phyloP scores from a whole-genome alignment of 257 asterid species.

The Ehretia macrophylla region DNA sequence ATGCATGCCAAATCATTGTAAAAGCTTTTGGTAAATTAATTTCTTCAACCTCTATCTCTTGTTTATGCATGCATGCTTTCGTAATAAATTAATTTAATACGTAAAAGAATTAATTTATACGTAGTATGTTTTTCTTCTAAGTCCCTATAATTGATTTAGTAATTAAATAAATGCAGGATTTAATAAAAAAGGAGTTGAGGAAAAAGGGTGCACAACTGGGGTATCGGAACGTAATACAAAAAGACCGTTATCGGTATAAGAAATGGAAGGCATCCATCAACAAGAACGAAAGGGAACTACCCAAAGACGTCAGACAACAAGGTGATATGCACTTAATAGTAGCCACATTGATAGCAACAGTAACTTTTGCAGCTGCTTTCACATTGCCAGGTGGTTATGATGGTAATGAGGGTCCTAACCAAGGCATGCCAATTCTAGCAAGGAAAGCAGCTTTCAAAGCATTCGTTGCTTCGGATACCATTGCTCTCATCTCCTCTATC shows the following conservation, averaged over 20 bases:
- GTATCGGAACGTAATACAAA: neutral
- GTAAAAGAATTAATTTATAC: too few species aligned
- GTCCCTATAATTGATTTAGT: too few species aligned
- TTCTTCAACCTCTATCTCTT: too few species aligned
- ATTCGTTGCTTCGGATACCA: neutral
- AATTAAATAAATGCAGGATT: too few species aligned
- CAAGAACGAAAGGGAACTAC: neutral
- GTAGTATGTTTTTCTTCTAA: too few species aligned
- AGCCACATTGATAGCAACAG: constrained; percentile 7
- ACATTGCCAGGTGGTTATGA: constrained; percentile 12
- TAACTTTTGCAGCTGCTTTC: constrained; percentile 15
- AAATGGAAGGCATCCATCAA: too few species aligned
- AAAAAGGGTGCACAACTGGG: too few species aligned
- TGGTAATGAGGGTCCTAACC: neutral
- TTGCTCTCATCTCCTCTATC: neutral
- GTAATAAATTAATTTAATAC: too few species aligned
- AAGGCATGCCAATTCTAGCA: constrained; percentile 9
- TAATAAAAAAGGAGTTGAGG: too few species aligned
- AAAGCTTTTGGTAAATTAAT: too few species aligned
- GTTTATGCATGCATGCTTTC: too few species aligned
- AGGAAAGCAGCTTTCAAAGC: neutral
- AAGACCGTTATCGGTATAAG: neutral
- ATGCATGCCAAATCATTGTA: too few species aligned
- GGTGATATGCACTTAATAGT: neutral
- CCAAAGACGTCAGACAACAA: neutral